A percentile compares a stretch with the other conserved stretches of the same genome.
Evolutionary conservation across 1,284 basidiomycete genomes (phyloP).

Genomic region (Macrocystidia cucumis): DNA sequence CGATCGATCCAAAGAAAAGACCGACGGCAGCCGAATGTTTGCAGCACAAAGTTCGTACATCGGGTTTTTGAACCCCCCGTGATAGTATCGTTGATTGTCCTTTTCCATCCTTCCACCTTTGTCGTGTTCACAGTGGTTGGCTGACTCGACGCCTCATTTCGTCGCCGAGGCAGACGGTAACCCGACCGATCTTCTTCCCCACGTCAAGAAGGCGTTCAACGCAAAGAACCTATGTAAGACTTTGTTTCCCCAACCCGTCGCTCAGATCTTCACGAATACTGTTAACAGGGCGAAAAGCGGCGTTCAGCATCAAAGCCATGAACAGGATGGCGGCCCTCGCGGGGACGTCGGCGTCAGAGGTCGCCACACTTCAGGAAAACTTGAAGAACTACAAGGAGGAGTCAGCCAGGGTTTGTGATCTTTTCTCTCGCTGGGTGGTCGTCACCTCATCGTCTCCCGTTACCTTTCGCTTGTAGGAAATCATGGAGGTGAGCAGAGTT

Average conservation of each 20-base stretch:
- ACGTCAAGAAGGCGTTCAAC: constrained; percentile 85
- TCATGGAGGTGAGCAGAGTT: constrained; percentile 19
- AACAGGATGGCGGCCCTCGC: constrained; percentile 65
- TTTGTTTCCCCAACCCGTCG: constrained; percentile 7
- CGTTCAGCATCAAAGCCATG: constrained; percentile 80
- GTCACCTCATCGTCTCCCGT: not conserved
- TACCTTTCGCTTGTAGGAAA: constrained; percentile 20
- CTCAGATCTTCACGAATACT: not conserved
- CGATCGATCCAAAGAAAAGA: constrained; percentile 70
- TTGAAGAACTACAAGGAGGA: constrained; percentile 74
- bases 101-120: not conserved
- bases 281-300: constrained; percentile 74
- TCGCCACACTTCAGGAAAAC: constrained; percentile 51
- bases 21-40: constrained; percentile 73
- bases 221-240: constrained; percentile 77
- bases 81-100: not conserved
- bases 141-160: constrained; percentile 58
- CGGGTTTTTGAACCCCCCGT: too few relatives aligned
- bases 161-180: constrained; percentile 52
- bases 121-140: constrained; percentile 57
- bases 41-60: constrained; percentile 41
- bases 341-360: constrained; percentile 25
- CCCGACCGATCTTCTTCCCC: constrained; percentile 79
- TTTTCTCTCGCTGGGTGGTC: not conserved
- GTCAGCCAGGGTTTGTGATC: constrained; percentile 50